Conservation (phyloP, 768 basidiomycete genomes). For the Tylopilus vinaceipallidus region DNA sequence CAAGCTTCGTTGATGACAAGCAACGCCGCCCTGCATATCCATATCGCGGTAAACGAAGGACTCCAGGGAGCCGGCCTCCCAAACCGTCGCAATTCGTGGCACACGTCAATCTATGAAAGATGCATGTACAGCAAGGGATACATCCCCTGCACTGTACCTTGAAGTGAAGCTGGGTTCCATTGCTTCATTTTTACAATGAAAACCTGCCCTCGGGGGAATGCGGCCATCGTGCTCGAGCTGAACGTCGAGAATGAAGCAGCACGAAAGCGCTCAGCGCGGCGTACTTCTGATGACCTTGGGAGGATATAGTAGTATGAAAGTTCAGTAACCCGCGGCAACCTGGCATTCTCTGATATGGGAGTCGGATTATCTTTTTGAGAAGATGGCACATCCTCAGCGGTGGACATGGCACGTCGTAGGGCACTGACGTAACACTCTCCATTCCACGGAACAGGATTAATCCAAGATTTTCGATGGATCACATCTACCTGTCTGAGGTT, state of each 20-base stretch:
- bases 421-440: constrained; percentile 16
- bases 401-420: neutral
- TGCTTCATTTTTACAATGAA: constrained; percentile 27
- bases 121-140: constrained; percentile 7
- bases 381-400: constrained; percentile 4
- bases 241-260: constrained; percentile 15
- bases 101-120: constrained; percentile 18
- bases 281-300: constrained; percentile 1
- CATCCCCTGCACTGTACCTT: constrained; percentile 11
- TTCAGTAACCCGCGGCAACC: constrained; percentile 14
- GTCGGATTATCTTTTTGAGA: constrained; percentile 15
- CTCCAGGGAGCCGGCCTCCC: constrained; percentile 4
- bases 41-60: constrained; percentile 19
- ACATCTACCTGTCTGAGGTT: neutral
- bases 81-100: constrained; percentile 1
- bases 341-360: constrained; percentile 8
- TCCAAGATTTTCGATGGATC: too few species aligned
- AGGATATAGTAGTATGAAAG: constrained; percentile 2
- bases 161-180: constrained; percentile 18
- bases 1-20: constrained; percentile 5
- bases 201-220: constrained; percentile 20
- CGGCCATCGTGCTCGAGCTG: constrained; percentile 8
- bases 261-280: constrained; percentile 2
- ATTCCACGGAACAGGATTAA: constrained; percentile 1
- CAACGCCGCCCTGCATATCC: constrained; percentile 7